Percentiles rank a stretch among this genome's conserved stretches.
Conservation (phyloP, 1,139 yeast species). For the Taphrina pruni region DNA sequence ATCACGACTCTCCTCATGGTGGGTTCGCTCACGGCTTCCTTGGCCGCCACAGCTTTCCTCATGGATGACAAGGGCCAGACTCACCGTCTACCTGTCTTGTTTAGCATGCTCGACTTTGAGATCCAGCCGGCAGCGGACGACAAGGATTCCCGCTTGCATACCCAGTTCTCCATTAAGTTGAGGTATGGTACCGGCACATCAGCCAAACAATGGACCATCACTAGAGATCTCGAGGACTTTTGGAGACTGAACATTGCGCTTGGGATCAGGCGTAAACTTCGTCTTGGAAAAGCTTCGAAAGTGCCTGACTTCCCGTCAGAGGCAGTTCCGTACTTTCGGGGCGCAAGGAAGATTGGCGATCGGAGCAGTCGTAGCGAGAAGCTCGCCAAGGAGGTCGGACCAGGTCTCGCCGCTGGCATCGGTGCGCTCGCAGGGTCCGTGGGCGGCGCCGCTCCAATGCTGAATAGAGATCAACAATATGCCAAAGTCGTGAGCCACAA, state of each 20-base stretch:
- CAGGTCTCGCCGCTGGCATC: slow-evolving; percentile 40
- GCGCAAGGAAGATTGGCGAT: slow-evolving; percentile 45
- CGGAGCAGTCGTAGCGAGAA: slow-evolving; percentile 36
- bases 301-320: slow-evolving; percentile 51
- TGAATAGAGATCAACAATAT: slow-evolving; percentile 24
- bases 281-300: slow-evolving; percentile 56
- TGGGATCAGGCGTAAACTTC: slow-evolving; percentile 69
- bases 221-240: slow-evolving; percentile 74
- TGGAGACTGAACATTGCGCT: slow-evolving; percentile 44
- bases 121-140: slow-evolving; percentile 61
- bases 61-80: slow-evolving; percentile 35
- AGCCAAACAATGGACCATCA: slow-evolving; percentile 78
- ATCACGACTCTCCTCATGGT: slow-evolving; percentile 28
- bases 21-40: slow-evolving; percentile 25
- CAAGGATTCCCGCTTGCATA: slow-evolving; percentile 59
- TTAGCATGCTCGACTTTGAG: slow-evolving; percentile 72
- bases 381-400: slow-evolving; percentile 20
- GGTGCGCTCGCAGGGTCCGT: slow-evolving; percentile 37
- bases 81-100: slow-evolving; percentile 78
- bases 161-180: slow-evolving; percentile 60
- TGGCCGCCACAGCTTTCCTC: slow-evolving; percentile 33
- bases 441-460: slow-evolving; percentile 32
- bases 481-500: slow-evolving; percentile 46
- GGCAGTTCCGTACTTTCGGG: slow-evolving; percentile 47
- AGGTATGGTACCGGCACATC: slow-evolving; percentile 90